Conservation (phyloP, 805 yeast species). For the Metschnikowia aberdeeniae region DNA sequence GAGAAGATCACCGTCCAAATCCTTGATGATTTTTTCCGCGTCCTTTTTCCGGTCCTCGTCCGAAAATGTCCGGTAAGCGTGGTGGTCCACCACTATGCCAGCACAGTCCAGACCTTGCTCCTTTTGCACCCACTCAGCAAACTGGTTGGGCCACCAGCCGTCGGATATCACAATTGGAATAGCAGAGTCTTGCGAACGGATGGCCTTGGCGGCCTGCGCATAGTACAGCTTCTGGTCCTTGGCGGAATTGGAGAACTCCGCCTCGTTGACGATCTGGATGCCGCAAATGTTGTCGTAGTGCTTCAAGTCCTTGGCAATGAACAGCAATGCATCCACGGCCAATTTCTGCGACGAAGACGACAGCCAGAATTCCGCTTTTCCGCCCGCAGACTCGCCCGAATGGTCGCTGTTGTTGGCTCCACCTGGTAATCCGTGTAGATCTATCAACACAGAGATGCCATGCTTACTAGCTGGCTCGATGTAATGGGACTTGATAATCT, state of each 20-base stretch:
- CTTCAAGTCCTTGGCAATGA: conserved; percentile 57
- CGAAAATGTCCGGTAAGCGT: conserved; percentile 81
- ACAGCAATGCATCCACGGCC: conserved; percentile 51
- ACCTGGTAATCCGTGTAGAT: conserved; percentile 85
- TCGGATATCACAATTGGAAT: conserved; percentile 83
- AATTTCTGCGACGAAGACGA: conserved; percentile 36
- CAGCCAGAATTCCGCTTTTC: conserved; percentile 63
- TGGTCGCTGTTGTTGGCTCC: conserved; percentile 89
- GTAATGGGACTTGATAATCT: conserved; percentile 44
- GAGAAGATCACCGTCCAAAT: conserved; percentile 47
- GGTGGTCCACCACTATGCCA: conserved; percentile 78
- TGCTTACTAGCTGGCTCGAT: conserved; percentile 56
- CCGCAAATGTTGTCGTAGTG: conserved; percentile 69
- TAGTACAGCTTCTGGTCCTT: conserved; percentile 58
- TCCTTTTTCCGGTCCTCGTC: conserved; percentile 64
- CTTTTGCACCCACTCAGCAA: conserved; percentile 62
- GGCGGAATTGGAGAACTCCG: conserved; percentile 57
- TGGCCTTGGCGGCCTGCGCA: conserved; percentile 54
- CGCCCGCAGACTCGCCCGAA: conserved; percentile 58
- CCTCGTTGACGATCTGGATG: conserved; percentile 82
- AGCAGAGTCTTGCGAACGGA: conserved; percentile 49
- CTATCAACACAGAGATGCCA: conserved; percentile 73
- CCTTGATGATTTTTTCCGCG: conserved; percentile 60
- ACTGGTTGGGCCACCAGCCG: conserved; percentile 87
- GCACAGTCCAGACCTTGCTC: conserved; percentile 34